Evolutionary conservation across 495 filamentous ascomycete genomes (phyloP), one percentile per base, ranked within the genome.

Genomic region (Lasiosphaeriaceae sp.): DNA sequence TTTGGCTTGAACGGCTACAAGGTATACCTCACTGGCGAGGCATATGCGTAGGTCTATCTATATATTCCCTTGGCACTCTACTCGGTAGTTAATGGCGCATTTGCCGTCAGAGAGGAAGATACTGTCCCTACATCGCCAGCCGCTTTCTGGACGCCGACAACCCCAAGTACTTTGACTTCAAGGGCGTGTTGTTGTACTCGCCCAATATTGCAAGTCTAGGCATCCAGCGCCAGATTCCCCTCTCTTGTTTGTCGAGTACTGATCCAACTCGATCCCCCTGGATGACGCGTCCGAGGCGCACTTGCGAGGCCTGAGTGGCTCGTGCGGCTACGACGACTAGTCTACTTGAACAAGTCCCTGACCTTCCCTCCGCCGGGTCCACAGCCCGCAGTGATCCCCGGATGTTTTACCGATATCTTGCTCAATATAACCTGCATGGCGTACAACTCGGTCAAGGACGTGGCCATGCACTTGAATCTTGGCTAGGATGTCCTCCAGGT

Each of bases 71-170:
- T 16, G 16, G 17, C 45, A 6, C 20, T 16, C 3, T 17, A 22
- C 19, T 47, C 5, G 19, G 8, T 7, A 12, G 77, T 90, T 55
- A 81, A 86, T 1, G 87, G 87, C 0, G 85, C 89, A 59, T 85
- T 79, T 53, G 87, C n/a, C n/a, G n/a, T n/a, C n/a, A 90, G 37
- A 59, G 54, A 19, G 90, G 90, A 11, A 79, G 79, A 57, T 95
- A 92, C 60, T 83, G 90, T 20, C 88, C 90, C 1, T 94, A 92
- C 65, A 86, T 94, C 51, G 83, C 88, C 0, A 80, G 86, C 52
- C 87, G 84, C 1, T 90, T 94, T 83, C 72, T 93, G 54, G 82
- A 90, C 58, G 73, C 71, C 43, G 83, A 90, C 23, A 79, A 94
- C 65, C 83, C 72, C 0, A 69, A 66, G 3, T 86, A 90, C 66